Base-by-base conservation (phyloP, 2,329 filamentous ascomycete species). In the Chrysoporthe austroafricana region DNA sequence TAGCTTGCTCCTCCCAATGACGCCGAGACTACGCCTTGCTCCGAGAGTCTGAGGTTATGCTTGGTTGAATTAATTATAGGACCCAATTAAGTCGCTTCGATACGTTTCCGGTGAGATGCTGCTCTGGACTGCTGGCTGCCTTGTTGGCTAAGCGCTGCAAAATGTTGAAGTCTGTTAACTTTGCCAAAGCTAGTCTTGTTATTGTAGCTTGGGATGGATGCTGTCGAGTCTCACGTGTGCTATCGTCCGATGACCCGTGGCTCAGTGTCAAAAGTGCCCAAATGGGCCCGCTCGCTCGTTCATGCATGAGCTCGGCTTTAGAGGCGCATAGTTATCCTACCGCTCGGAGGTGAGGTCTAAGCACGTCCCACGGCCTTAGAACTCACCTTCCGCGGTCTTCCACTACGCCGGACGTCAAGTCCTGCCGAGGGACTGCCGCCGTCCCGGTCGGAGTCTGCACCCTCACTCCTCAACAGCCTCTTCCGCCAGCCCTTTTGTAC, bases 361-460 rank as follows among this genome's bases (percentile, higher is more conserved):
- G 13, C 32, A 26, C 43, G 50, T n/a, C 34, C 50, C 2, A 59
- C 43, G 32, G 59, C 34, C 54, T 52, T 70, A 57, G 36, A 50
- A 39, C 69, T 70, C n/a, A 64, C 61, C 56, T 57, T 66, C 18
- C 69, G 57, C 44, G 50, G 14, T 54, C 69, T 60, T 8, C 54
- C 67, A 36, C 69, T 66, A n/a, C 69, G 62, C 36, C 69, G 54
- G 4, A 70, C 54, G 14, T 66, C 69, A 7, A 48, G 36, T 1
- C 26, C 57, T 26, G 48, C 9, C 18, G 26, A 46, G 13, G 36
- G 43, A 62, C n/a, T 57, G 14, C 44, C 62, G 34, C 32, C 57
- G 11, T 58, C 26, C 4, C 56, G 48, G 16, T 52, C 26, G 13
- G 13, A 62, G 5, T 16, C 18, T 14, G 16, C 58, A 21, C 32